These are phyloP conservation scores for Kregervanrija delftensis DNA, from an alignment of 805 yeast genomes.

Conservation along the genomic window DNA sequence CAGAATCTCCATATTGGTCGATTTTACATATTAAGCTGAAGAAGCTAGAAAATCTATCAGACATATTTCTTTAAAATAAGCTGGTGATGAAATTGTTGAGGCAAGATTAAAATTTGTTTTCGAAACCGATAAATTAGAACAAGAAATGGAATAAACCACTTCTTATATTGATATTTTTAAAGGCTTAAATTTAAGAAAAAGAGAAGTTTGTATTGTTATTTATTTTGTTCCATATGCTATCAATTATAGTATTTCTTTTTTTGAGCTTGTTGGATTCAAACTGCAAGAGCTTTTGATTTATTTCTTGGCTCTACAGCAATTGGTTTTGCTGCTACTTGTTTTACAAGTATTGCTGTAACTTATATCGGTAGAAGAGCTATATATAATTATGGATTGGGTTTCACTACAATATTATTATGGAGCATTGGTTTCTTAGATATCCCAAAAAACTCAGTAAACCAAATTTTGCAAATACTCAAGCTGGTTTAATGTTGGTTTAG, in stretches of 20 bases:
- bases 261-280: slow-evolving; percentile 13
- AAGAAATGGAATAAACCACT: slow-evolving; percentile 8
- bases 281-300: slow-evolving; percentile 13
- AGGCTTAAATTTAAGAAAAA: slow-evolving; percentile 43
- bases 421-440: slow-evolving; percentile 10
- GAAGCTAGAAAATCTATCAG: slow-evolving; percentile 37
- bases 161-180: slow-evolving; percentile 37
- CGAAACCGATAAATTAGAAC: slow-evolving; percentile 11
- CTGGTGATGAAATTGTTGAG: slow-evolving; percentile 3
- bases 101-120: slow-evolving; percentile 6
- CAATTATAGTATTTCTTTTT: slow-evolving; percentile 50
- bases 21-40: slow-evolving; percentile 33
- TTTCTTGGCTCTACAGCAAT: slow-evolving; percentile 27
- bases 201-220: slow-evolving; percentile 29
- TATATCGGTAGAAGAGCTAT: slow-evolving; percentile 32
- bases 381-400: slow-evolving; percentile 3
- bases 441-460: slow-evolving; percentile 1
- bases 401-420: slow-evolving; percentile 4
- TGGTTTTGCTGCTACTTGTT: slow-evolving; percentile 25
- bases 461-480: slow-evolving; percentile 8
- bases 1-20: slow-evolving; percentile 55
- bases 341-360: slow-evolving; percentile 34
- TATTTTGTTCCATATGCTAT: slow-evolving; percentile 54
- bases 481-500: slow-evolving; percentile 10
- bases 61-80: slow-evolving; percentile 22